Base-by-base conservation (phyloP, 345 rosid species). In the Tarenaya hassleriana region DNA sequence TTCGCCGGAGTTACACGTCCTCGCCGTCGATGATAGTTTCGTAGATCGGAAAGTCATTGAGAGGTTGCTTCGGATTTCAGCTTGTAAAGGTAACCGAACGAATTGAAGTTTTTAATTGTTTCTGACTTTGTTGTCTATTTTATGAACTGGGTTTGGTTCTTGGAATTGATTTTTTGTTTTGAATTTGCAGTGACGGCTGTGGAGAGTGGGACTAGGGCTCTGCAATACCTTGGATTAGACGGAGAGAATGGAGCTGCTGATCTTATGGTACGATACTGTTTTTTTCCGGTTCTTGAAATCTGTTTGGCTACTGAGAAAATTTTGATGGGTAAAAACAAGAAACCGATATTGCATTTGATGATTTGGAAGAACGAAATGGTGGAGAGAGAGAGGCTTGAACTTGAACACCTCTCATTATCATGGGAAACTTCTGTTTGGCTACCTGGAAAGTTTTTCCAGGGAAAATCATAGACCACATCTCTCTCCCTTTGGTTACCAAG, bases 1-100 rank as follows among this genome's bases (percentile, higher is more conserved):
- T 55, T 55, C 77, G 4, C 76, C 73, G 48, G 88, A 90, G 64
- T 65, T 90, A n/a, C 97, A 90, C 69, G 97, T 90, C 72, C 97
- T 90, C 7, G 97, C 95, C 24, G 97, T 90, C 0, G 97, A 90
- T 39, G 97, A 90, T 60, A 90, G 97, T 38, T 54, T 69, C 4
- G 90, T 86, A 0, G 97, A 89, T 56, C 75, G 94, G 44, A 86
- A 79, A 56, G 81, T 89, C 21, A 83, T 89, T 13, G 95, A 89
- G 58, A 67, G 82, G 21, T 66, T 90, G 90, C 94, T 90, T 3
- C 70, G 72, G 71, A 74, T 72, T 16, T 82, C 88, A 1, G 66
- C 97, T 3, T 90, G 90, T 52, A 90, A 78, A 82, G 97, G 97
- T 89, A 38, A 1, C 21, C 5, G 7, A 42, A 29, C 8, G 1